Evolutionary conservation across 805 yeast species (phyloP).

Genomic region (Teunomyces barrocoloradensis): DNA sequence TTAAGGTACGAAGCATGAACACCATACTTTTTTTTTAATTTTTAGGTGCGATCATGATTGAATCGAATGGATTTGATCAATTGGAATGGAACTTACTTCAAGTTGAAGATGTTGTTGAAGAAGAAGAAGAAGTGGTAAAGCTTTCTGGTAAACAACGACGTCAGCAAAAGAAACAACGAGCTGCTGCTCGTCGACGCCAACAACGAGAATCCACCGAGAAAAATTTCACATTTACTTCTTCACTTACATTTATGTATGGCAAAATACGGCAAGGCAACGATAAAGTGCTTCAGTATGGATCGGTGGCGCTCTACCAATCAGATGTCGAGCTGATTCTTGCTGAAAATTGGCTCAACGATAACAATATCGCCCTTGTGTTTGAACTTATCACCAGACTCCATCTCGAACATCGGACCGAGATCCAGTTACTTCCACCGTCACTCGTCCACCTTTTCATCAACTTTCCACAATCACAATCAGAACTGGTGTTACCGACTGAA

Average conservation of each 20-base stretch:
- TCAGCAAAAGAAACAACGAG: conserved; percentile 9
- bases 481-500: conserved; percentile 27
- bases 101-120: background rate
- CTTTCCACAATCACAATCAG: conserved; percentile 45
- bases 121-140: no score
- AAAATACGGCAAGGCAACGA: no score
- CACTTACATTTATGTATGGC: no score
- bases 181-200: conserved; percentile 6
- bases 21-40: no score
- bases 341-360: conserved; percentile 75
- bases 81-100: conserved; percentile 7
- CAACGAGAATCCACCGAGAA: no score
- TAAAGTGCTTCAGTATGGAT: conserved; percentile 49
- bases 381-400: conserved; percentile 40
- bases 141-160: conserved; percentile 6
- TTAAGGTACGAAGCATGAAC: background rate
- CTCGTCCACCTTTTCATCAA: conserved; percentile 61
- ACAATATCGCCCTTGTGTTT: conserved; percentile 60
- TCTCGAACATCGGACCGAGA: conserved; percentile 20
- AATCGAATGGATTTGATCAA: conserved; percentile 4
- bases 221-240: background rate
- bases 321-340: conserved; percentile 58
- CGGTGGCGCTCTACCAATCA: conserved; percentile 54
- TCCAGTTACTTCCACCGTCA: conserved; percentile 51
- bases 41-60: no score